A percentile compares a stretch with the other conserved stretches of the same genome.
phyloP scores from a whole-genome alignment of 192 early-diverging fungal species.

The Coemansia sp. region DNA sequence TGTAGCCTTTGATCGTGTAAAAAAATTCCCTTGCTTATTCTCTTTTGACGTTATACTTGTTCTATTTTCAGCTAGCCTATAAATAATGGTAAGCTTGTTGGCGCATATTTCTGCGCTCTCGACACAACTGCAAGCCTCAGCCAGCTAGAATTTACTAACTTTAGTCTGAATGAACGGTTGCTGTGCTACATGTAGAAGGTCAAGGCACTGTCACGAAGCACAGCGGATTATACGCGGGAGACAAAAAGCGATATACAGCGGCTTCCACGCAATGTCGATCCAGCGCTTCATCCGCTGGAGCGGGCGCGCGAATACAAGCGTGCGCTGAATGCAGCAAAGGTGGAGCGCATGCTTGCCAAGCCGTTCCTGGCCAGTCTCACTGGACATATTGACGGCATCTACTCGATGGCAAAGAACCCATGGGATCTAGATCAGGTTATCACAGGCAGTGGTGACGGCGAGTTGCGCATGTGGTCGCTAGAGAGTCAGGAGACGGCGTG shows the following conservation, averaged over 20 bases:
- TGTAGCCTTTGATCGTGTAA: not conserved
- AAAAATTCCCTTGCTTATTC: not conserved
- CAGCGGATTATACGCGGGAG: conserved; percentile 76
- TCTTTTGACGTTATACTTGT: not conserved
- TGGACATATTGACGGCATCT: conserved; percentile 96
- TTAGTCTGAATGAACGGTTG: no score
- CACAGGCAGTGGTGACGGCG: conserved; percentile 94
- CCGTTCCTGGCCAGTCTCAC: conserved; percentile 88
- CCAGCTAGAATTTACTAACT: no score
- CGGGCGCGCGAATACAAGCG: conserved; percentile 92
- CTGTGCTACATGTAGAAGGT: conserved; percentile 71
- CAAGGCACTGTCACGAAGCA: conserved; percentile 85
- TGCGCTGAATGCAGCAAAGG: conserved; percentile 89
- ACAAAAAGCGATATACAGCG: conserved; percentile 84
- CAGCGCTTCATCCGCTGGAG: conserved; percentile 90
- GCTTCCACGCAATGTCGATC: conserved; percentile 86
- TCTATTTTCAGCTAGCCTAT: not conserved
- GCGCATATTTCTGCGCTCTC: no score
- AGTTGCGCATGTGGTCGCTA: conserved; percentile 90
- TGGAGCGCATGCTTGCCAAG: conserved; percentile 95
- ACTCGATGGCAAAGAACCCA: conserved; percentile 93
- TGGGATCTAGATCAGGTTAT: conserved; percentile 76
- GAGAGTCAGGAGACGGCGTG: conserved; percentile 74
- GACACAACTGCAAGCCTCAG: no score
- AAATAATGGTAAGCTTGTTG: conserved; percentile 7